Conservation (phyloP, 352 stramenopile species). For the Phytophthora cactorum region DNA sequence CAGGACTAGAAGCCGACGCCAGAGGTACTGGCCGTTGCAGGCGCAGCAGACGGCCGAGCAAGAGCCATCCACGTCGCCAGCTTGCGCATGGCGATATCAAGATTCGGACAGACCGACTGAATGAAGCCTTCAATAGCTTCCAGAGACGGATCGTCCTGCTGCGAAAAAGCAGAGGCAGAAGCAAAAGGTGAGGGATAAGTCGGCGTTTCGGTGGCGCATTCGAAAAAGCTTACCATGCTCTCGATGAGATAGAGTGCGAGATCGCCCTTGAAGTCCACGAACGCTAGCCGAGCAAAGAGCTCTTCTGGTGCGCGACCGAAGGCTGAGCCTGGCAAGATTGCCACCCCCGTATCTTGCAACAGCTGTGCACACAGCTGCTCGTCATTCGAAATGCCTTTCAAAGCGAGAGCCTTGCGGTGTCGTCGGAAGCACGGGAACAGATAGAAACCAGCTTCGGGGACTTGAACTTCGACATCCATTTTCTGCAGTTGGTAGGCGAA, state of each 20-base stretch:
- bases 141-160: slow-evolving; percentile 72
- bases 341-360: slow-evolving; percentile 85
- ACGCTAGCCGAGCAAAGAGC: slow-evolving; percentile 82
- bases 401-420: slow-evolving; percentile 67
- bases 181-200: slow-evolving; percentile 4
- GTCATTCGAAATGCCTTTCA: slow-evolving; percentile 74
- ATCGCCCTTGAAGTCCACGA: slow-evolving; percentile 90
- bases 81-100: slow-evolving; percentile 85
- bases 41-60: slow-evolving; percentile 26
- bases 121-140: slow-evolving; percentile 86
- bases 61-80: slow-evolving; percentile 72
- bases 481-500: slow-evolving; percentile 86
- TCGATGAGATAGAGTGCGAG: slow-evolving; percentile 88
- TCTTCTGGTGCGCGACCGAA: slow-evolving; percentile 82
- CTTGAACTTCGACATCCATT: slow-evolving; percentile 82
- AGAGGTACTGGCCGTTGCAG: slow-evolving; percentile 15
- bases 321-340: slow-evolving; percentile 82
- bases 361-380: slow-evolving; percentile 77
- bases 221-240: slow-evolving; percentile 67
- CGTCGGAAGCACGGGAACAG: slow-evolving; percentile 83
- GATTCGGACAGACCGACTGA: slow-evolving; percentile 87
- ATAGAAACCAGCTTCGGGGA: slow-evolving; percentile 83
- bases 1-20: slow-evolving; percentile 12
- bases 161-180: slow-evolving; percentile 20
- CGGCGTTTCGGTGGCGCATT: slow-evolving; percentile 16